Evolutionary conservation across 306 rosid species (phyloP).

Genomic region (Casuarina equisetifolia): DNA sequence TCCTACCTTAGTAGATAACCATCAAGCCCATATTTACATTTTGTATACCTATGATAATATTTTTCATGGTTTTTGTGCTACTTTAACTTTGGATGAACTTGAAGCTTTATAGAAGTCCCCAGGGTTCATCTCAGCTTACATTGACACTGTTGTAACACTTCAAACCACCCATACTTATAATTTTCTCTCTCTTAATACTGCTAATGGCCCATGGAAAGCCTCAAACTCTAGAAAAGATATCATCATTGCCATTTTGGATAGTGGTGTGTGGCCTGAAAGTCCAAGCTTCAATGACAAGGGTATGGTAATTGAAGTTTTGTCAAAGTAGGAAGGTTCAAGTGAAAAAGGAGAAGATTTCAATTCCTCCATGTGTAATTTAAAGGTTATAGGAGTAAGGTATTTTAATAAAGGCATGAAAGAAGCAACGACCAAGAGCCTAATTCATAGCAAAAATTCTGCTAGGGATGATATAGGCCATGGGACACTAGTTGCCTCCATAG

Average conservation of each 20-base stretch:
- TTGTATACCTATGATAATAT: constrained; percentile 2
- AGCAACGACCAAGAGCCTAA: too few species aligned
- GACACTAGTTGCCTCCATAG: background rate
- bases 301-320: background rate
- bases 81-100: background rate
- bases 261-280: background rate
- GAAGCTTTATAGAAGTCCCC: background rate
- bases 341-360: too few species aligned
- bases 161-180: background rate
- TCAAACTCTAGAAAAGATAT: background rate
- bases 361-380: too few species aligned
- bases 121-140: background rate
- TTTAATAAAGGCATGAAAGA: too few species aligned
- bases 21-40: background rate
- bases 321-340: too few species aligned
- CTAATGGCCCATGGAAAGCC: constrained; percentile 5
- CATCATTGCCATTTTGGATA: background rate
- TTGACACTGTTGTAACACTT: too few species aligned
- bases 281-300: constrained; percentile 1
- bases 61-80: constrained; percentile 5
- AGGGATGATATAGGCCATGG: too few species aligned
- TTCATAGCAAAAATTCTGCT: too few species aligned
- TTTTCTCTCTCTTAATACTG: constrained; percentile 21
- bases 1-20: background rate
- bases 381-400: too few species aligned